Evolutionary conservation across 805 yeast genomes (phyloP), one percentile per base, ranked within the genome.

Genomic region (Blastobotrys parvus): DNA sequence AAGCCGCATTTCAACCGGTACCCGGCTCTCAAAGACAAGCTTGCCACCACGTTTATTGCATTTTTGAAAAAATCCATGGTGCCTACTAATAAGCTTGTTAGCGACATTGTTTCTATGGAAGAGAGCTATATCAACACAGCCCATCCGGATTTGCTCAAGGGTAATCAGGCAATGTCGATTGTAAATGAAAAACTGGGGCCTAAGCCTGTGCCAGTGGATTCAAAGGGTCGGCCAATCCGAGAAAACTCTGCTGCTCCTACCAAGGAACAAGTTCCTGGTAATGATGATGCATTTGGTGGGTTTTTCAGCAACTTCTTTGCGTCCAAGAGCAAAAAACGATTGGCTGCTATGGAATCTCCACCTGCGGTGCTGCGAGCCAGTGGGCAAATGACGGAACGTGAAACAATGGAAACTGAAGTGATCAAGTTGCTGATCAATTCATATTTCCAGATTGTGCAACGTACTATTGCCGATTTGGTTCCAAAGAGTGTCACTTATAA

Each of bases 401-500:
- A 92, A 68, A 78, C 88, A 27, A 80, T 85, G 74, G 98, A 92
- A 64, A 92, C 97, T 1, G 97, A 90, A 60, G 97, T 90, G 32
- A 89, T 92, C 60, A 90, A 89, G 68, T 74, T 90, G 49, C 74
- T 92, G 61, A 90, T 92, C 52, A 76, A 81, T 38, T 85, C 95
- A 20, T 92, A 92, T 66, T 92, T 82, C 68, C 77, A 77, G 56
- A 92, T 92, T 61, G 96, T 92, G 39, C 88, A 89, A 68, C 78
- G 94, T 63, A 86, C 97, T 1, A 80, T 92, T 55, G 82, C 94
- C 15, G 98, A 92, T 62, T 67, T 88, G 53, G 82, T 92, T 54
- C 98, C 98, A 53, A 92, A 92, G 68, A 92, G 97, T 7, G 77
- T 92, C 54, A 89, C 88, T 92, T 72, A 87, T 59, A 89, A 88